Evolutionary conservation across 2,329 filamentous ascomycete genomes (phyloP), one percentile per base, ranked within the genome.

Genomic region (Cladosporium sp.): DNA sequence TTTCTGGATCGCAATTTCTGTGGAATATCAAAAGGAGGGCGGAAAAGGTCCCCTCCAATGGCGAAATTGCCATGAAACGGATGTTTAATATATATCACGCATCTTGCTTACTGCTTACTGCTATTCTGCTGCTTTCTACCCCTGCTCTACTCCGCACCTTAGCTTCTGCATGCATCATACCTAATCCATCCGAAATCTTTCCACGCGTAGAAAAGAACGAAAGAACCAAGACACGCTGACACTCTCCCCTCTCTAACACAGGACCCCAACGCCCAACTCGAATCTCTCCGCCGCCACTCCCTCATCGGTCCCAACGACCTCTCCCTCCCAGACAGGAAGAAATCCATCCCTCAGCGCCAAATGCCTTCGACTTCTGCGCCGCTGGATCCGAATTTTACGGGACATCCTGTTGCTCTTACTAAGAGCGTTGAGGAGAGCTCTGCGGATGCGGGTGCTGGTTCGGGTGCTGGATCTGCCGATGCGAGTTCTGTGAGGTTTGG

Each of bases 191-290:
- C 9, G n/a, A n/a, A n/a, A 27, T 27, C 22, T 27, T 5, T 27
- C 9, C 22, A 27, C 9, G 22, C 22, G 22, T 27, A 27, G 9
- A n/a, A n/a, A n/a, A n/a, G n/a, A n/a, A n/a, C n/a, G n/a, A n/a
- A n/a, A n/a, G n/a, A 27, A 27, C 22, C 22, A 27, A 35, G 9
- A n/a, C 32, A n/a, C n/a, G n/a, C 32, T 35, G 15, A 35, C 15
- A n/a, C 13, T n/a, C 15, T 15, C 15, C 7, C 32, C 13, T 35
- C 15, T 35, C 15, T 4, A 15, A 22, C 4, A n/a, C 67, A 76
- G 73, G 67, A 77, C 49, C 74, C 74, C 1, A 59, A 62, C 36
- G 64, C 66, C 39, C 69, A 70, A 57, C 72, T 77, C 52, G 73
- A 76, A 52, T 59, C 72, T 53, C 67, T 77, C 9, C 69, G 73